These are phyloP conservation scores for Globisporangium solare DNA, from an alignment of 352 stramenopile genomes.

Conservation along the genomic window DNA sequence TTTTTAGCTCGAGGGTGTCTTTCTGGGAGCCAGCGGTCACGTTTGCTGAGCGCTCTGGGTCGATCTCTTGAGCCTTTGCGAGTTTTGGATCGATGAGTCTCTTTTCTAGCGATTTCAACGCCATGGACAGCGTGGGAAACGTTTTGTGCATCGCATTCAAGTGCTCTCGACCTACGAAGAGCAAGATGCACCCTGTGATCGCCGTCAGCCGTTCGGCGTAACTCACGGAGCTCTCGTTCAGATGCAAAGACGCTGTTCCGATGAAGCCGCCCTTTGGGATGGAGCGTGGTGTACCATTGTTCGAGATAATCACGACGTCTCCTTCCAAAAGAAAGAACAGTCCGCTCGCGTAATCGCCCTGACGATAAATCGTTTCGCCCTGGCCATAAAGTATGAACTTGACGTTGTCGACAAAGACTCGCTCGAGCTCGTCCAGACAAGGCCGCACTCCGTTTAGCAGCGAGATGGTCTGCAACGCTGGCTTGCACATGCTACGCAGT, in stretches of 20 bases:
- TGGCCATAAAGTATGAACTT: conserved; percentile 33
- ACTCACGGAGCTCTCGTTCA: conserved; percentile 49
- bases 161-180: conserved; percentile 50
- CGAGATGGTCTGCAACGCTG: conserved; percentile 23
- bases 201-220: conserved; percentile 54
- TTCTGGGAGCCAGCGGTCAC: conserved; percentile 8
- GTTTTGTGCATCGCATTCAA: conserved; percentile 53
- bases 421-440: conserved; percentile 24
- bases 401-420: conserved; percentile 26
- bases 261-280: conserved; percentile 48
- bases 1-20: conserved; percentile 20
- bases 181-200: conserved; percentile 49
- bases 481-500: conserved; percentile 24
- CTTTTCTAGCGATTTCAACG: conserved; percentile 51
- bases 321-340: conserved; percentile 60
- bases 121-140: conserved; percentile 59
- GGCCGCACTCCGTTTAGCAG: conserved; percentile 17
- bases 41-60: conserved; percentile 6
- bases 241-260: conserved; percentile 38
- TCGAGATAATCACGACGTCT: conserved; percentile 32
- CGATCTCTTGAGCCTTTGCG: conserved; percentile 20
- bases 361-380: conserved; percentile 26
- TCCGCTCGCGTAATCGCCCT: conserved; percentile 51
- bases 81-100: conserved; percentile 43
- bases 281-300: conserved; percentile 2